Conservation (phyloP, 1,284 basidiomycete genomes). For the Puccinia novopanici region DNA sequence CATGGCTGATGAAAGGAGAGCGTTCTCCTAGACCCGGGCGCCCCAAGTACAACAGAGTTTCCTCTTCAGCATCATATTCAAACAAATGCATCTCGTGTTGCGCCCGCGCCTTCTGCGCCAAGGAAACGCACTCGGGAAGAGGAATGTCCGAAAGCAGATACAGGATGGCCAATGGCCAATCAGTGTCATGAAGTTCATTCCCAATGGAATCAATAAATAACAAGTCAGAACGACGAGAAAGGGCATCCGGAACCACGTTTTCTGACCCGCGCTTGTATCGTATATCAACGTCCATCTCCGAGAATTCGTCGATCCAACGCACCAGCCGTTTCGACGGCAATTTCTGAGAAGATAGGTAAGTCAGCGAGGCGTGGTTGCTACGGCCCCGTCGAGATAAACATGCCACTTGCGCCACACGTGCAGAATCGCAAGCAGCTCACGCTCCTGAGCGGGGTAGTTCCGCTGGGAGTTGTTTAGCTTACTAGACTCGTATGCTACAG, state of each 20-base stretch:
- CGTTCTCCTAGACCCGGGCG: background rate
- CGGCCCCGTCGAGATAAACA: too few relatives aligned
- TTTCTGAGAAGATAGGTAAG: too few relatives aligned
- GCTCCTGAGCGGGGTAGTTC: background rate
- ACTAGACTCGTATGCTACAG: slow-evolving; percentile 49
- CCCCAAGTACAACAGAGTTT: background rate
- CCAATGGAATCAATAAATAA: too few relatives aligned
- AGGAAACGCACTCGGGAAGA: background rate
- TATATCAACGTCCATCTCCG: slow-evolving; percentile 51
- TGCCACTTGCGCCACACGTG: slow-evolving; percentile 46
- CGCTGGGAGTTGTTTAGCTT: slow-evolving; percentile 47
- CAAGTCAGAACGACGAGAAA: slow-evolving; percentile 55
- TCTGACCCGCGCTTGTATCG: slow-evolving; percentile 57
- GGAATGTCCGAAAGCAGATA: background rate
- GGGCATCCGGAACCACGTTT: slow-evolving; percentile 60
- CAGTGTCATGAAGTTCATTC: background rate
- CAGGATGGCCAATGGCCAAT: slow-evolving; percentile 19
- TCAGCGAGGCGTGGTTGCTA: too few relatives aligned
- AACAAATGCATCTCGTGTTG: background rate
- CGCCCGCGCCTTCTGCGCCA: background rate
- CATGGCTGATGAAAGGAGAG: background rate
- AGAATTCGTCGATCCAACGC: too few relatives aligned
- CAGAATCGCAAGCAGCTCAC: slow-evolving; percentile 51
- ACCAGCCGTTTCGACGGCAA: too few relatives aligned
- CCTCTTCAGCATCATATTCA: background rate